Evolutionary conservation across 1,139 yeast genomes (phyloP).

Genomic region (Pichia inconspicua): DNA sequence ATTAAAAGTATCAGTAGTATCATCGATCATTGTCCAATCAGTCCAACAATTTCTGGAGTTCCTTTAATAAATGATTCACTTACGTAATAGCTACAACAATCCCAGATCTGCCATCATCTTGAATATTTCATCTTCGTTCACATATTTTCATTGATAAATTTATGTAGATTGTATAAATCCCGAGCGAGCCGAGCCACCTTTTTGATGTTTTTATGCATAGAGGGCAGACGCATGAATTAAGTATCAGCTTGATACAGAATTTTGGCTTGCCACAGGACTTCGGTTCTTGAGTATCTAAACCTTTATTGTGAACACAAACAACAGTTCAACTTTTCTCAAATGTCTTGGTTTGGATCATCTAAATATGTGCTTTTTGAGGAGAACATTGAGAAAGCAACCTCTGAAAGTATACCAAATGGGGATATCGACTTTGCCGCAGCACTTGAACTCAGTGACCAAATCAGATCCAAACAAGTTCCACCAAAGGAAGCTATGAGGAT

Average conservation of each 20-base stretch:
- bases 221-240: too few species aligned
- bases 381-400: slow-evolving; percentile 71
- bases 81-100: neutral
- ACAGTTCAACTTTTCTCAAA: slow-evolving; percentile 14
- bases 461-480: slow-evolving; percentile 75
- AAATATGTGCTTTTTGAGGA: slow-evolving; percentile 48
- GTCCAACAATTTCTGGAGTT: slow-evolving; percentile 17
- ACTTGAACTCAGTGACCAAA: slow-evolving; percentile 80
- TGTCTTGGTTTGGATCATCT: slow-evolving; percentile 57
- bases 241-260: too few species aligned
- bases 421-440: slow-evolving; percentile 76
- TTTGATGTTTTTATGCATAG: too few species aligned
- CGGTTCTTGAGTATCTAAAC: neutral
- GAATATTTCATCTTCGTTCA: too few species aligned
- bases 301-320: too few species aligned
- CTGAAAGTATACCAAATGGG: slow-evolving; percentile 86
- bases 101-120: too few species aligned
- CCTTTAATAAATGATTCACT: neutral
- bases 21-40: slow-evolving; percentile 18
- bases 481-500: slow-evolving; percentile 81
- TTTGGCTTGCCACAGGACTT: neutral
- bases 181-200: too few species aligned
- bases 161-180: too few species aligned
- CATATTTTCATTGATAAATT: too few species aligned
- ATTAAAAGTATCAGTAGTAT: slow-evolving; percentile 11